A percentile compares a stretch with the other conserved stretches of the same genome.
Conservation (phyloP, 1,284 basidiomycete species). For the Ceratobasidium papillatum region DNA sequence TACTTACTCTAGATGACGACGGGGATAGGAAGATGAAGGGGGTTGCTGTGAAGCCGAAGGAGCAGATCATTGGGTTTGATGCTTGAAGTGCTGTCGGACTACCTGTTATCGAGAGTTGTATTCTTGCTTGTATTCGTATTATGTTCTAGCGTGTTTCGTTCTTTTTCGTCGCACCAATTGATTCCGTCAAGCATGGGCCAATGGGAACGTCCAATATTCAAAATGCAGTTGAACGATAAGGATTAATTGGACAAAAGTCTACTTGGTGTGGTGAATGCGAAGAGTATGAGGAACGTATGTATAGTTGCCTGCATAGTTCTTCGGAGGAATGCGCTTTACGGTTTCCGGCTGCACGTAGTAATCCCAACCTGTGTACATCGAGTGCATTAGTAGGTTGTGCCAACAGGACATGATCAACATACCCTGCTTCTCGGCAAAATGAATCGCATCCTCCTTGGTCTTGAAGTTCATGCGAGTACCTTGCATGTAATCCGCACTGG, state of each 20-base stretch:
- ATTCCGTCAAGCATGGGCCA: not conserved
- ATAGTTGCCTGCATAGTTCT: slow-evolving; percentile 94
- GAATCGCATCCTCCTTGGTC: slow-evolving; percentile 90
- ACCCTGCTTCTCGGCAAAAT: slow-evolving; percentile 95
- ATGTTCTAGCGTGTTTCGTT: not conserved
- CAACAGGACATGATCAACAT: slow-evolving; percentile 45
- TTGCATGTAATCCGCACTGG: slow-evolving; percentile 96
- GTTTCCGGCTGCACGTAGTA: slow-evolving; percentile 70
- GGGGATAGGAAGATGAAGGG: slow-evolving; percentile 26
- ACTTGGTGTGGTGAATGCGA: slow-evolving; percentile 93
- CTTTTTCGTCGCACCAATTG: not conserved
- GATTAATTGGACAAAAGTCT: slow-evolving; percentile 53
- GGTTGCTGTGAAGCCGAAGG: slow-evolving; percentile 31
- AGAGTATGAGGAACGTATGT: slow-evolving; percentile 83
- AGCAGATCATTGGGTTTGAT: slow-evolving; percentile 40
- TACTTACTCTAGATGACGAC: slow-evolving; percentile 37
- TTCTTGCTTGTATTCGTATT: slow-evolving; percentile 31
- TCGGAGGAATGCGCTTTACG: slow-evolving; percentile 81
- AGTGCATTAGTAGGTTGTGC: slow-evolving; percentile 19
- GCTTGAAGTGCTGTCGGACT: slow-evolving; percentile 21
- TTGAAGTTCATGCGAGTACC: slow-evolving; percentile 88
- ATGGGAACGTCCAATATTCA: slow-evolving; percentile 21
- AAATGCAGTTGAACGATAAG: not conserved
- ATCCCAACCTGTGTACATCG: slow-evolving; percentile 52
- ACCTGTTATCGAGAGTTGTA: slow-evolving; percentile 8